A percentile compares a stretch with the other conserved stretches of the same genome.
Conservation (phyloP, 352 stramenopile species). For the Phytophthora uliginosa region DNA sequence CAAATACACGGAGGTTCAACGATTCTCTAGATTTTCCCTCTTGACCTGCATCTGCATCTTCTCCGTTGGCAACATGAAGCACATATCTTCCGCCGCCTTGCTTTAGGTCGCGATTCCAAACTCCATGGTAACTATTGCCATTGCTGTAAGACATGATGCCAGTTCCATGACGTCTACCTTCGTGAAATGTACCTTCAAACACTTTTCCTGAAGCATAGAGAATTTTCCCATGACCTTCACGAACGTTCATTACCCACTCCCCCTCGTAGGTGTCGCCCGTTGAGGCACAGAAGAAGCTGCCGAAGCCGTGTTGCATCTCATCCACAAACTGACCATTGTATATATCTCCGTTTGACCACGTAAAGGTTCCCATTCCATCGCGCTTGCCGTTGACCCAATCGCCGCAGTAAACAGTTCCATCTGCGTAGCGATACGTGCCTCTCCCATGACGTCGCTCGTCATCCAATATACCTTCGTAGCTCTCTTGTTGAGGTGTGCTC, state of each 20-base stretch:
- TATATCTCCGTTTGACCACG: slow-evolving; percentile 88
- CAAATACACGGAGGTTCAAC: slow-evolving; percentile 55
- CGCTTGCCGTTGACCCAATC: slow-evolving; percentile 75
- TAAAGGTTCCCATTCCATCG: slow-evolving; percentile 82
- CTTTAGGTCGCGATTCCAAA: slow-evolving; percentile 91
- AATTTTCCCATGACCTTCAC: slow-evolving; percentile 80
- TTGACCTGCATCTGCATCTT: slow-evolving; percentile 1
- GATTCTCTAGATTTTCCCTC: slow-evolving; percentile 14
- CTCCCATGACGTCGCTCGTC: slow-evolving; percentile 70
- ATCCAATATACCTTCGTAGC: slow-evolving; percentile 83
- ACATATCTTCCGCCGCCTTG: slow-evolving; percentile 85
- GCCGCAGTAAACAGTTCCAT: slow-evolving; percentile 72
- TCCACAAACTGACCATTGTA: slow-evolving; percentile 86
- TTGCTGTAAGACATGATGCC: slow-evolving; percentile 87
- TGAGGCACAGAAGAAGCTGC: slow-evolving; percentile 67
- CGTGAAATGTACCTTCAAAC: slow-evolving; percentile 89
- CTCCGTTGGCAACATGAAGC: slow-evolving; percentile 39
- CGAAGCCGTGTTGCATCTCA: slow-evolving; percentile 85
- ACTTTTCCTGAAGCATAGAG: slow-evolving; percentile 82
- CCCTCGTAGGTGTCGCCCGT: slow-evolving; percentile 77
- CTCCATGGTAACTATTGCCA: slow-evolving; percentile 86
- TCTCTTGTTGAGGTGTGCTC: slow-evolving; percentile 63
- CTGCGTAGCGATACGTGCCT: slow-evolving; percentile 69
- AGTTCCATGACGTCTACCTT: slow-evolving; percentile 77
- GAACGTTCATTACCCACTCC: slow-evolving; percentile 87